Conservation (phyloP, 2,329 filamentous ascomycete species). For the Hypoxylon sp. region DNA sequence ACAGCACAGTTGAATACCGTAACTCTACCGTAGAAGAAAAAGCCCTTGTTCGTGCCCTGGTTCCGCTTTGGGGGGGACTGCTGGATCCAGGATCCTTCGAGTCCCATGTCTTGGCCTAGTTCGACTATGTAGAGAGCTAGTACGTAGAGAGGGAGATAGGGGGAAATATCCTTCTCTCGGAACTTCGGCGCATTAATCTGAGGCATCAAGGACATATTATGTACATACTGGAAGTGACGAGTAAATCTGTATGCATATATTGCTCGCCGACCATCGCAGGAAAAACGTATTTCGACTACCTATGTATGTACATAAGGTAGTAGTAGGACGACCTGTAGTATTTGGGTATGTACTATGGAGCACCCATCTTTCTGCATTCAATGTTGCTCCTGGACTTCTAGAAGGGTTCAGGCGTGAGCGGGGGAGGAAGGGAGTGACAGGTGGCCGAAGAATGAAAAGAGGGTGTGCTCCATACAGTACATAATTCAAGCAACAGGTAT, state of each 20-base stretch:
- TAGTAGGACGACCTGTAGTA: constrained; percentile 12
- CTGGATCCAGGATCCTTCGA: constrained; percentile 43
- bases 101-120: constrained; percentile 42
- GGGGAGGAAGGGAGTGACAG: constrained; percentile 31
- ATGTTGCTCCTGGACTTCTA: constrained; percentile 36
- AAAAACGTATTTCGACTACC: constrained; percentile 9
- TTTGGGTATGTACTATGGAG: constrained; percentile 20
- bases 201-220: constrained; percentile 3
- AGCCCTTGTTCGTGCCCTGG: constrained; percentile 36
- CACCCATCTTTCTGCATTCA: constrained; percentile 19
- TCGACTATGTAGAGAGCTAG: constrained; percentile 33
- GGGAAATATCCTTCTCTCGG: constrained; percentile 35
- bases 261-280: constrained; percentile 9
- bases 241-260: not conserved
- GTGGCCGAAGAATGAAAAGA: constrained; percentile 20
- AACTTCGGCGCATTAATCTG: constrained; percentile 32
- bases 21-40: constrained; percentile 19
- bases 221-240: not conserved
- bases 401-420: constrained; percentile 37
- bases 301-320: no score
- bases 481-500: constrained; percentile 7
- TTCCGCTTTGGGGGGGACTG: constrained; percentile 41
- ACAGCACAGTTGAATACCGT: constrained; percentile 13
- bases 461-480: constrained; percentile 15
- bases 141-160: constrained; percentile 31